Evolutionary conservation across 768 basidiomycete species (phyloP), one percentile per base, ranked within the genome.

Genomic region (Mrakia frigida): DNA sequence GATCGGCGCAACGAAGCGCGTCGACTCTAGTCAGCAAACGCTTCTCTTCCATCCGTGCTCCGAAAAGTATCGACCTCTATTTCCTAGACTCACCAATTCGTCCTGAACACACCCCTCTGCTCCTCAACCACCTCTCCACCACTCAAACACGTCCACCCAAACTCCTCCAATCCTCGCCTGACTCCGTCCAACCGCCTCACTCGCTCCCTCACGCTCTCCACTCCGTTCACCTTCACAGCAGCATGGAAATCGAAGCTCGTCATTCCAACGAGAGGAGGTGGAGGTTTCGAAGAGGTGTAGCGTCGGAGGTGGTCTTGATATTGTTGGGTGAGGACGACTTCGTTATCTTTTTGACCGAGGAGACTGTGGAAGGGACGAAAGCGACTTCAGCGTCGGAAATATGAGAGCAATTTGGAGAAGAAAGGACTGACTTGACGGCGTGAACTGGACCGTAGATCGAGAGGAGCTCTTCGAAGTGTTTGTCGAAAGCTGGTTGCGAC

Each of bases 181-280:
- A 94, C 85, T 56, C 84, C 85, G 72, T 89, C 88, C 70, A 90
- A 81, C 28, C 88, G 80, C 89, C 87, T 87, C 41, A 98, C 83
- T 79, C 94, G 92, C 79, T 88, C 85, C 75, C 90, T 84, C 53
- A 98, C 89, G 78, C 88, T 90, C 78, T 99, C 97, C 82, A 97
- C 94, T 13, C 97, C 97, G 65, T 89, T 89, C 39, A 88, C 84
- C 80, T 88, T 86, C 35, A 95, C 92, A 10, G 88, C 88, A 72
- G 89, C 88, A 81, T 99, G 97, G 82, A 99, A 99, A 84, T 99
- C 97, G 80, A 93, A 98, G 79, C 92, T 89, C 0, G 94, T 94
- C 53, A 96, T 90, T 28, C 87, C 86, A 70, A 94, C 86, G 56
- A 89, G 21, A 87, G 50, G 84, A 85, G 31, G 86, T 87, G 39